phyloP scores from a whole-genome alignment of 23 red algal genomes.

The Gracilaria domingensis region DNA sequence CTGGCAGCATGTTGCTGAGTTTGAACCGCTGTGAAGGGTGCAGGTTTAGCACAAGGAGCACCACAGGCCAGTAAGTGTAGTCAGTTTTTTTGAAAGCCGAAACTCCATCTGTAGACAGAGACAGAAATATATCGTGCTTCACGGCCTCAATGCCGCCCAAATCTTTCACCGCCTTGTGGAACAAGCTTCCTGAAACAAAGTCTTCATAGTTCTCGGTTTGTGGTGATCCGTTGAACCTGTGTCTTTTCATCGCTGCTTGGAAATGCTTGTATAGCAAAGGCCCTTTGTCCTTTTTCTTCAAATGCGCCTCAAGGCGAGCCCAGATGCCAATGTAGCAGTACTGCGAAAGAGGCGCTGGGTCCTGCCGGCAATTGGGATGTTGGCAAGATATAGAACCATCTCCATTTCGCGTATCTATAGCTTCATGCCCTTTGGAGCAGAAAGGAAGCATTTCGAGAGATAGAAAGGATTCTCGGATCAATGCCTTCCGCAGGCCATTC shows the following conservation, averaged over 20 bases:
- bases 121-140: slow-evolving; percentile 7
- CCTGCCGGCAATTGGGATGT: not conserved
- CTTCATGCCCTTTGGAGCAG: slow-evolving; percentile 9
- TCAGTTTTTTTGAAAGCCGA: not conserved
- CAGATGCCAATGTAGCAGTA: slow-evolving; percentile 10
- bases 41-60: slow-evolving; percentile 3
- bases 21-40: slow-evolving; percentile 10
- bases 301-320: not conserved
- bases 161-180: not conserved
- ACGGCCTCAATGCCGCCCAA: not conserved
- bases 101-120: slow-evolving; percentile 29
- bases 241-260: not conserved
- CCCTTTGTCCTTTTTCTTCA: not conserved
- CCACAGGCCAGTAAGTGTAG: slow-evolving; percentile 1
- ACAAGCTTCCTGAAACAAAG: slow-evolving; percentile 6
- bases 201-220: not conserved
- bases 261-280: not conserved
- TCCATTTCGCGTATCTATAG: not conserved
- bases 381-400: not conserved
- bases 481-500: not conserved
- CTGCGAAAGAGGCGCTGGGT: not conserved
- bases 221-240: not conserved
- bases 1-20: slow-evolving; percentile 3
- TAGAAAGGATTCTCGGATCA: not conserved
- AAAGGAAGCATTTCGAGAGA: not conserved